phyloP scores from a whole-genome alignment of 106 monocot species.

The Allium fistulosum region DNA sequence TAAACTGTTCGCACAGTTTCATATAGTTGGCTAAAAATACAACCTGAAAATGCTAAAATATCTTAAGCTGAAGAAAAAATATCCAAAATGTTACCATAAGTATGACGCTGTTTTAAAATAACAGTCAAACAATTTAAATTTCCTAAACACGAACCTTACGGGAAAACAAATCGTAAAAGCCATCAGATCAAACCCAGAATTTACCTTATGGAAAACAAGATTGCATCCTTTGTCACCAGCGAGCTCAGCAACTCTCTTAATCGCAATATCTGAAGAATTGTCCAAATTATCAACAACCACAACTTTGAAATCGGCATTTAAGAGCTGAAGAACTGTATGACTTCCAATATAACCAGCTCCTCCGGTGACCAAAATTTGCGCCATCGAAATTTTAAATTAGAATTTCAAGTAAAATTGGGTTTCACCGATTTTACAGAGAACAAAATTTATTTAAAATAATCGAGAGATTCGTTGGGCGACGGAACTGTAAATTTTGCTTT shows the following conservation, averaged over 20 bases:
- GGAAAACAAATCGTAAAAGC: neutral
- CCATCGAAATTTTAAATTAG: neutral
- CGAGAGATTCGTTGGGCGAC: too few relatives aligned
- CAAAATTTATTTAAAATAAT: too few relatives aligned
- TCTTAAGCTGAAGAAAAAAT: neutral
- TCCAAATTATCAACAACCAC: constrained; percentile 56
- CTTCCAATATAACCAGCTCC: constrained; percentile 30
- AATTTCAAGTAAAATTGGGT: neutral
- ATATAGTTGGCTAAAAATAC: too few relatives aligned
- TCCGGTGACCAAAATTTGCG: constrained; percentile 20
- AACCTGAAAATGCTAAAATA: too few relatives aligned
- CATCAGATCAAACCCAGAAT: neutral
- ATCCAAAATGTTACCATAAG: too few relatives aligned
- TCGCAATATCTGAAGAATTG: constrained; percentile 54
- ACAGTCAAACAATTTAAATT: neutral
- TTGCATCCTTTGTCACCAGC: constrained; percentile 47
- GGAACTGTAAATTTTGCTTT: too few relatives aligned
- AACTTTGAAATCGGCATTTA: constrained; percentile 27
- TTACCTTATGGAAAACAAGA: constrained; percentile 51
- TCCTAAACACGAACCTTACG: neutral
- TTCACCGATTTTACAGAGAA: too few relatives aligned
- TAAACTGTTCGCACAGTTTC: too few relatives aligned
- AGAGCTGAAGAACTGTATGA: constrained; percentile 52
- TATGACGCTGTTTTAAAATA: neutral
- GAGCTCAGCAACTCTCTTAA: constrained; percentile 43